Evolutionary conservation across 116 monocot genomes (phyloP).

Genomic region (Posidonia oceanica): DNA sequence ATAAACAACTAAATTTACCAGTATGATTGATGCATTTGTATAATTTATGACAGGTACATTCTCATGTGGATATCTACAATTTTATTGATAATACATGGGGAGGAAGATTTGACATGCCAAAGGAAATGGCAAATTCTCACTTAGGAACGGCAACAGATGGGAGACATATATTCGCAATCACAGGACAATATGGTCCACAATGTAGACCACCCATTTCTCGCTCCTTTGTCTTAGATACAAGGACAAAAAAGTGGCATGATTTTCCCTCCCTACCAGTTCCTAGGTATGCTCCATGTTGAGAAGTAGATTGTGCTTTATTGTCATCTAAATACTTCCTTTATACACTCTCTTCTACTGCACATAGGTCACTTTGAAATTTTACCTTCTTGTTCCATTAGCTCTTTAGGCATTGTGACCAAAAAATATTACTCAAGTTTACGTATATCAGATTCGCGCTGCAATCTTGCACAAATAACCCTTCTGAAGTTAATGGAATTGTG

Average conservation of each 20-base stretch:
- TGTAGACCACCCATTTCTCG: conserved; percentile 77
- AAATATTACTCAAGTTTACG: too few species aligned
- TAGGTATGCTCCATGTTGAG: conserved; percentile 25
- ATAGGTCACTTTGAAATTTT: too few species aligned
- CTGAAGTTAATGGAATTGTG: too few species aligned
- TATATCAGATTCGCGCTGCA: too few species aligned
- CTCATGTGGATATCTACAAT: conserved; percentile 83
- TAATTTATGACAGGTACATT: conserved; percentile 52
- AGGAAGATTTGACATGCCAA: conserved; percentile 77
- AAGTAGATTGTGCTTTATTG: too few species aligned
- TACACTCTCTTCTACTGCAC: too few species aligned
- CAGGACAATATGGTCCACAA: conserved; percentile 96
- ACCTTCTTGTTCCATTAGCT: too few species aligned
- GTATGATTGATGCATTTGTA: not conserved
- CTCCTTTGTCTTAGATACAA: conserved; percentile 74
- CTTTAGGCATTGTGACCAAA: too few species aligned
- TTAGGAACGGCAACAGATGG: conserved; percentile 89
- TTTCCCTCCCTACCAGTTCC: conserved; percentile 75
- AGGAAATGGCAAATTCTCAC: conserved; percentile 98
- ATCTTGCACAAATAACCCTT: too few species aligned
- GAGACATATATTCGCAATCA: conserved; percentile 71
- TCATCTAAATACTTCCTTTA: too few species aligned
- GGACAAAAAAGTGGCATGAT: conserved; percentile 64
- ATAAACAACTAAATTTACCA: too few species aligned
- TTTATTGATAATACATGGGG: conserved; percentile 70